Evolutionary conservation across 2,329 filamentous ascomycete species (phyloP), one percentile per base, ranked within the genome.

Genomic region (Diaporthe velutina): DNA sequence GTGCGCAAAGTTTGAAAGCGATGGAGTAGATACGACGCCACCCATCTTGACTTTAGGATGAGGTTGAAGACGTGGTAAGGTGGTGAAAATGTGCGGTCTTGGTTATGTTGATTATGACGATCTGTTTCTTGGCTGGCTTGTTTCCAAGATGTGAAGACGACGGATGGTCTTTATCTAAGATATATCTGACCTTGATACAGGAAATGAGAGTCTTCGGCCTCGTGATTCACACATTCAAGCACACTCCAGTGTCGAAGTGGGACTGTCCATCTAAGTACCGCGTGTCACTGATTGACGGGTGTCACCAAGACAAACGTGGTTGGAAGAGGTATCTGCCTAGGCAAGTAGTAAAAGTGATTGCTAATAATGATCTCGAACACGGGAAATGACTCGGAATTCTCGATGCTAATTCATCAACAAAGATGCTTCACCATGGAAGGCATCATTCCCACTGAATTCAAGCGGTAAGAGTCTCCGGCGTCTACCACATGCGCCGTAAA

Each of bases 1-100:
- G 12, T 72, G 66, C 22, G 52, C 58, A 33, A 66, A 75, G 35
- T 61, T 61, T n/a, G 74, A 74, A 25, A 75, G 74, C 2, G 38
- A 25, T 30, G 54, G 71, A n/a, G 35, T 38, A 22, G 40, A 58
- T 3, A 54, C 3, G 3, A 30, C n/a, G 22, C 1, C 28, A 38
- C 25, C 45, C 66, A 35, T 33, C 19, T 68, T 54, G 10, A 67
- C 3, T 40, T 15, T 6, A 19, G 30, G 35, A 42, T 42, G 13
- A 38, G 35, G 13, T 15, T 6, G 8, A 10, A 45, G 35, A 9
- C 22, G 2, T 28, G 17, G 17, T 45, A 67, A 66, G 5, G 4
- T 25, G 48, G 42, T 15, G 15, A 19, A n/a, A 12, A 13, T 38
- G 25, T 33, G 60, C 19, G 19, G 48, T 19, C 10, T 38, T 30